Evolutionary conservation across 2,329 filamentous ascomycete species (phyloP), one percentile per base, ranked within the genome.

Genomic region (Neofusicoccum parvum): DNA sequence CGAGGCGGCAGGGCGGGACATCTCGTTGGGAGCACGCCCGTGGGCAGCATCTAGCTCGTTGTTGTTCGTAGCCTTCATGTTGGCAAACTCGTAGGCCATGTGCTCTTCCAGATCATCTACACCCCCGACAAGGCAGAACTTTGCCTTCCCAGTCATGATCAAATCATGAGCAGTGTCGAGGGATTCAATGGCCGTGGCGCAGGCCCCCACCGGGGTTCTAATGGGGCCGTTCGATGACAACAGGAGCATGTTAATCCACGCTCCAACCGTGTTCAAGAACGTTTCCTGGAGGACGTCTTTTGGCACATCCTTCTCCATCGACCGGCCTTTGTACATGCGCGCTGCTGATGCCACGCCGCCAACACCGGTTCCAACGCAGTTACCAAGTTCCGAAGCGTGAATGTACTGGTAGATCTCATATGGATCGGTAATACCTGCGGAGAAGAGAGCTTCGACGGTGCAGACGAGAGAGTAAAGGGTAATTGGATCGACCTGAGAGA

Each of bases 161-260:
- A 54, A 14, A 54, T 54, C 51, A 64, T 66, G 74, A 3, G 71
- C 79, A 12, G 69, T 70, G 39, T 80, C 76, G 0, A 80, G 62
- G 0, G 73, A 74, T 65, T 80, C 78, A 2, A 80, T 50, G 0
- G 71, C 69, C 1, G 78, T 80, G 0, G 78, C 78, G 37, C 77
- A 80, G 1, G 78, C 74, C 0, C 77, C 78, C 0, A 76, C 74
- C 2, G 78, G 77, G 0, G 78, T 78, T 9, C 69, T 71, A 17
- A 74, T 77, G 0, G 78, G 76, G 0, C 78, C 79, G 0, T 73
- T 67, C 0, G 76, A 70, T 5, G 68, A 70, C 20, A 78, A 69
- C 15, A 80, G 71, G 11, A 80, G 74, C 78, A 80, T 80, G 53
- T 80, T 80, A 23, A 78, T 66, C 78, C 78, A 80, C 1, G 78